Percentiles rank a stretch among this genome's conserved stretches.
phyloP scores from a whole-genome alignment of 768 basidiomycete genomes.

The Pisolithus tinctorius region DNA sequence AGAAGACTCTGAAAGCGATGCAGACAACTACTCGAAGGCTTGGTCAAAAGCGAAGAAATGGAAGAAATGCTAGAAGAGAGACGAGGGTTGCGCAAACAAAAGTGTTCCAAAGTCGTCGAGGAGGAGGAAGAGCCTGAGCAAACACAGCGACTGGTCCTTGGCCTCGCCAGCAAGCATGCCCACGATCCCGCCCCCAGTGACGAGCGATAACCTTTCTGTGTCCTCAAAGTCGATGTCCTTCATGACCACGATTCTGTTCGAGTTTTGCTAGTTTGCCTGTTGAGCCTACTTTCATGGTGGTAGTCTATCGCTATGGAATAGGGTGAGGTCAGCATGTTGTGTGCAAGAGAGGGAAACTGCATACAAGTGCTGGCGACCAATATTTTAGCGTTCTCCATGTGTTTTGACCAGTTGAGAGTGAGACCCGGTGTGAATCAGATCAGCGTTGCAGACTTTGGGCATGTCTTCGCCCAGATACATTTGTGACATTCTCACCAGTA shows the following conservation, averaged over 20 bases:
- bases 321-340: no score
- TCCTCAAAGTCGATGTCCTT: no score
- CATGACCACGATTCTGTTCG: no score
- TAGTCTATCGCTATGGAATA: no score
- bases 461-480: slow-evolving; percentile 95
- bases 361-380: slow-evolving; percentile 87
- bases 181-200: no score
- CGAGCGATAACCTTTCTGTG: no score
- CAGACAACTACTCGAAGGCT: slow-evolving; percentile 21
- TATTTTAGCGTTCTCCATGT: slow-evolving; percentile 46
- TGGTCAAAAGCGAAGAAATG: slow-evolving; percentile 32
- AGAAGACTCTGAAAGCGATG: slow-evolving; percentile 16
- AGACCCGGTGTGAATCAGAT: slow-evolving; percentile 51
- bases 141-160: slow-evolving; percentile 13
- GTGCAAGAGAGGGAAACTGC: no score
- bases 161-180: no score
- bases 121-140: slow-evolving; percentile 25
- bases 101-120: slow-evolving; percentile 31
- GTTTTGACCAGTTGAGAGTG: slow-evolving; percentile 95
- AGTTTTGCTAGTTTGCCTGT: no score
- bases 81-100: slow-evolving; percentile 25
- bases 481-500: no score
- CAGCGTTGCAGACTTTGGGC: slow-evolving; percentile 4
- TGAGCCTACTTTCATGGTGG: no score
- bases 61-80: slow-evolving; percentile 28